phyloP scores from a whole-genome alignment of 805 yeast species.

The Nakazawaea molendinolei region DNA sequence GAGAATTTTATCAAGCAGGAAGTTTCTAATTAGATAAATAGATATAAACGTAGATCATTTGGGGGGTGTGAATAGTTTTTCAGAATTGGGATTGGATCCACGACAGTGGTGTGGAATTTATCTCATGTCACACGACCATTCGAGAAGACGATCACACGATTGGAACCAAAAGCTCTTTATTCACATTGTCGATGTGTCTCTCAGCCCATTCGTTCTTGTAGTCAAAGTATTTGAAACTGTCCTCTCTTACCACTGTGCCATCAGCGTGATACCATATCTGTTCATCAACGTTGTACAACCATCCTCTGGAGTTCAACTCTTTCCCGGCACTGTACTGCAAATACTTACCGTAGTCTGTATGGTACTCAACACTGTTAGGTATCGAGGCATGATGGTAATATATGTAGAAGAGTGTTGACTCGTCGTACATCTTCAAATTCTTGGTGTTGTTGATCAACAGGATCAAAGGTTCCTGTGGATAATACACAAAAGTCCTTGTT shows the following conservation, averaged over 20 bases:
- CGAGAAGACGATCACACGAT: slow-evolving; percentile 20
- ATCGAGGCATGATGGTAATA: slow-evolving; percentile 66
- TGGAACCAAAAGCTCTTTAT: no score
- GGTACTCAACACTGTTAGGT: slow-evolving; percentile 15
- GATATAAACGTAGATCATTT: no score
- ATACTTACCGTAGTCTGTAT: slow-evolving; percentile 39
- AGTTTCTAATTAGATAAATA: slow-evolving; percentile 9
- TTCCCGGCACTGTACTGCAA: slow-evolving; percentile 73
- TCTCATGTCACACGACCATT: no score
- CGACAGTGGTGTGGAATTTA: no score
- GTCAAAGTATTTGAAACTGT: no score
- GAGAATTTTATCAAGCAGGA: slow-evolving; percentile 59
- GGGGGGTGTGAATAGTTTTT: no score
- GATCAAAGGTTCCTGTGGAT: slow-evolving; percentile 79
- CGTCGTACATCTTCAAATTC: slow-evolving; percentile 64
- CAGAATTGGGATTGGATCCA: no score
- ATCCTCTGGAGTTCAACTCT: slow-evolving; percentile 72
- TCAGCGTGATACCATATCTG: slow-evolving; percentile 79
- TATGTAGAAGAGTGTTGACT: slow-evolving; percentile 85
- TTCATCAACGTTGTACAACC: slow-evolving; percentile 69
- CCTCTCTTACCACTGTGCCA: no score
- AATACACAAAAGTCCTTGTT: slow-evolving; percentile 83
- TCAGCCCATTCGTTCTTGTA: no score
- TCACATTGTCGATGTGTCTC: no score
- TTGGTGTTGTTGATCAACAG: slow-evolving; percentile 55